Evolutionary conservation across 73 alveolate genomes (phyloP).

Genomic region (Tetrahymena malaccensis): DNA sequence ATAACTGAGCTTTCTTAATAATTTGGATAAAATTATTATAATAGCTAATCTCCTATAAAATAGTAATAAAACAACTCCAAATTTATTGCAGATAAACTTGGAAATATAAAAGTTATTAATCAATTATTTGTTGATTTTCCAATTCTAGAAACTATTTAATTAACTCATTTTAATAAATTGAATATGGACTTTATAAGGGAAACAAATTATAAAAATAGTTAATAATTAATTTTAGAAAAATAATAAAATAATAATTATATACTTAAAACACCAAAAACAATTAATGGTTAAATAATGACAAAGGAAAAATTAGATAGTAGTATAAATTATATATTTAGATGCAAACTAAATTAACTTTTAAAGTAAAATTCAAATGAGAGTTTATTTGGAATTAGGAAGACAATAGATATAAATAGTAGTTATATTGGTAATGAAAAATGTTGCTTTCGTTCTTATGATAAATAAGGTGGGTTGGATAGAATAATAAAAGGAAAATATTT

Average conservation of each 20-base stretch:
- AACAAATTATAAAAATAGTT: neutral
- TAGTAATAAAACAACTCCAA: neutral
- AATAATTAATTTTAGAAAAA: neutral
- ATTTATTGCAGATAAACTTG: neutral
- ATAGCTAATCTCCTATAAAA: neutral
- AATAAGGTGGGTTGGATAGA: neutral
- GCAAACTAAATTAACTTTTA: neutral
- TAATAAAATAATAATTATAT: neutral
- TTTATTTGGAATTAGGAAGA: neutral
- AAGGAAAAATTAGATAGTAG: neutral
- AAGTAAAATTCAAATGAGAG: neutral
- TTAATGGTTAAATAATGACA: neutral
- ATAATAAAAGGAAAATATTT: neutral
- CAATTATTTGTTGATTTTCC: neutral
- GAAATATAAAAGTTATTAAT: neutral
- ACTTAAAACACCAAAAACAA: neutral
- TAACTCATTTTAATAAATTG: neutral
- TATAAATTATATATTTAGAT: neutral
- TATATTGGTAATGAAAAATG: neutral
- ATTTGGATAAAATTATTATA: neutral
- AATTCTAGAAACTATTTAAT: neutral
- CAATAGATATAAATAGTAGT: neutral
- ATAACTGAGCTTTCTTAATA: neutral
- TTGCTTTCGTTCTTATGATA: neutral
- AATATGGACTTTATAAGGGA: neutral